Evolutionary conservation across 1,284 basidiomycete genomes (phyloP).

Genomic region (Pseudozyma sp.): DNA sequence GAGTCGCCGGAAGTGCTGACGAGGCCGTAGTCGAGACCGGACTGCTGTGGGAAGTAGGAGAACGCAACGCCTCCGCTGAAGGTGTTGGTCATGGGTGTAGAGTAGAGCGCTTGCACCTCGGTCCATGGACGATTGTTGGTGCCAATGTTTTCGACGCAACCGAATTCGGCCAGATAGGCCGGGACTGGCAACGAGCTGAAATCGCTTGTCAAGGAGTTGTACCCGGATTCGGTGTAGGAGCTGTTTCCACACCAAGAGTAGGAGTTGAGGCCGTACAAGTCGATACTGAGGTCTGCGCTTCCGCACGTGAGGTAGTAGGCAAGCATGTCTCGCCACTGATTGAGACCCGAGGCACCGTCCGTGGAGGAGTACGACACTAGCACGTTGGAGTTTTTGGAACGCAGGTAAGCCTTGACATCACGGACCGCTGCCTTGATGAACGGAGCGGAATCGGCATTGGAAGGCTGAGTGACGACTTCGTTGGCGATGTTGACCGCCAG

Average conservation of each 20-base stretch:
- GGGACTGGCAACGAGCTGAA: constrained; percentile 77
- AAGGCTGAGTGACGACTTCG: constrained; percentile 78
- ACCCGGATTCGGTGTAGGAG: constrained; percentile 73
- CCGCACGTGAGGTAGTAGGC: constrained; percentile 87
- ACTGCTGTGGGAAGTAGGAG: constrained; percentile 69
- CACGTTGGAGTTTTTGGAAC: constrained; percentile 74
- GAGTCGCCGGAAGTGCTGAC: constrained; percentile 78
- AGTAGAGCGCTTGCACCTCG: constrained; percentile 81
- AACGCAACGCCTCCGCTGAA: constrained; percentile 92
- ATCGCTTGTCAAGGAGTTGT: constrained; percentile 69
- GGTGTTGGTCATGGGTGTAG: constrained; percentile 78
- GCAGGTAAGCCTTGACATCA: constrained; percentile 82
- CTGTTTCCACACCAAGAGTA: constrained; percentile 79
- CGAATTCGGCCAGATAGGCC: constrained; percentile 91
- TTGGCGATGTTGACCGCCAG: constrained; percentile 84
- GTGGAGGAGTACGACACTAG: constrained; percentile 88
- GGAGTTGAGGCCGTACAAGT: constrained; percentile 77
- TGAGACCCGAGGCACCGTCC: constrained; percentile 75
- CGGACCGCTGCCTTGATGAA: constrained; percentile 91
- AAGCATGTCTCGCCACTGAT: constrained; percentile 72
- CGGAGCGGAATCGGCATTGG: constrained; percentile 77
- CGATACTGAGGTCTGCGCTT: constrained; percentile 77
- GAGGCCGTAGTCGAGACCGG: constrained; percentile 83
- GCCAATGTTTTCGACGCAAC: constrained; percentile 75
- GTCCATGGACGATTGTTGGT: constrained; percentile 80